Evolutionary conservation across 768 basidiomycete species (phyloP), one percentile per base, ranked within the genome.

Genomic region (Pisolithus tinctorius): DNA sequence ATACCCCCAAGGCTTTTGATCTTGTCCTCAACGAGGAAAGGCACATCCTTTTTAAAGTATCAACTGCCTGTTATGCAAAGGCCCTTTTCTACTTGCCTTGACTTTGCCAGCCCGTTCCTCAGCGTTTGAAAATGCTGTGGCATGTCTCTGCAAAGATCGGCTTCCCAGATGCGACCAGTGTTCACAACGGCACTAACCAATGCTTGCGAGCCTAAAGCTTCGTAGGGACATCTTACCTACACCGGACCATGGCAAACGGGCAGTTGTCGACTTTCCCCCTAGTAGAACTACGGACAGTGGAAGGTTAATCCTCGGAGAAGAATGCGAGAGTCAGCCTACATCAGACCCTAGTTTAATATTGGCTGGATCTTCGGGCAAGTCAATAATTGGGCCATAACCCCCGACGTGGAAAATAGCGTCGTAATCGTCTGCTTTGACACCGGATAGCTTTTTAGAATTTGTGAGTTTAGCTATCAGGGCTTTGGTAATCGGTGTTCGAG

Each of bases 171-270:
- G 70, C 68, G 55, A 82, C 81, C 6, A 2, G 68, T 82, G 17
- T 71, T 71, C 13, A 82, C 77, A 20, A 89, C 72, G 2, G 84
- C 85, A n/a, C 80, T 69, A 54, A 44, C 8, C 30, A 37, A 10
- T 4, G 49, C 38, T 20, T n/a, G 17, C 8, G 23, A 36, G 36
- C 49, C 30, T 13, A 30, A 27, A 14, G 17, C 34, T 49, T 14
- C n/a, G 8, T 53, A 6, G 3, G 26, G 36, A 26, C 9, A 39
- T 27, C 25, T 13, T 34, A 34, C 34, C 34, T 57, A 84, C 76
- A 79, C 85, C 47, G 88, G 80, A 14, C 88, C 89, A 68, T 91
- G 89, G 72, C 89, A 91, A 25, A 92, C 87, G 3, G 86, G 86
- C 86, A 4, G 81, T 59, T 6, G 81, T 77, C 54, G 84, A 67